Conservation (phyloP, 2,329 filamentous ascomycete genomes). For the Venturia asperata region DNA sequence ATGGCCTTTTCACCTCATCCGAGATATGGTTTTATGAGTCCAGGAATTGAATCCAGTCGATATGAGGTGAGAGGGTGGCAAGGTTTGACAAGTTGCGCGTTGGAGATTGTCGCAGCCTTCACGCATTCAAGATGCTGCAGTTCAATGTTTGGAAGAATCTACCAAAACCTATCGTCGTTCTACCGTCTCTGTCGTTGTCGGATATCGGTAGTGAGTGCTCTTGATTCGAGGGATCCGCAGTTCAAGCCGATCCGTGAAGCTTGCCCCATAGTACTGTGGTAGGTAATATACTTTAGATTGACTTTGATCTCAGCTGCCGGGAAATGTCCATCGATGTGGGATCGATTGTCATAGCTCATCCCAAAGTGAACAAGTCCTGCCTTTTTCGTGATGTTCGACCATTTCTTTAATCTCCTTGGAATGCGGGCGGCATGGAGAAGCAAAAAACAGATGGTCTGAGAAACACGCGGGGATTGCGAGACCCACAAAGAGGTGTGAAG, state of each 20-base stretch:
- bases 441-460: background rate
- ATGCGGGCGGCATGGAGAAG: background rate
- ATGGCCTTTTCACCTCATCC: background rate
- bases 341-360: constrained; percentile 5
- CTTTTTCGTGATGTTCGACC: background rate
- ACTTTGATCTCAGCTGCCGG: background rate
- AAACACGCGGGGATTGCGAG: background rate
- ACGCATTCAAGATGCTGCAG: background rate
- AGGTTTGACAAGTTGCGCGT: too few relatives aligned
- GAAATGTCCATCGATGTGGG: background rate
- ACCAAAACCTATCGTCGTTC: background rate
- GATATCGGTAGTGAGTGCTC: background rate
- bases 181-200: background rate
- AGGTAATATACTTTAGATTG: background rate
- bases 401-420: constrained; percentile 1
- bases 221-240: background rate
- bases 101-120: background rate
- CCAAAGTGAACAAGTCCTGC: background rate
- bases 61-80: too few relatives aligned
- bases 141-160: background rate
- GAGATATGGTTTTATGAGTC: background rate
- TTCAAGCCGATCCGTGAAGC: background rate
- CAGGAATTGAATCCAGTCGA: too few relatives aligned
- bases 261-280: background rate
- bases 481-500: background rate